phyloP scores from a whole-genome alignment of 192 early-diverging fungal genomes.

The Chytriomyces hyalinus region DNA sequence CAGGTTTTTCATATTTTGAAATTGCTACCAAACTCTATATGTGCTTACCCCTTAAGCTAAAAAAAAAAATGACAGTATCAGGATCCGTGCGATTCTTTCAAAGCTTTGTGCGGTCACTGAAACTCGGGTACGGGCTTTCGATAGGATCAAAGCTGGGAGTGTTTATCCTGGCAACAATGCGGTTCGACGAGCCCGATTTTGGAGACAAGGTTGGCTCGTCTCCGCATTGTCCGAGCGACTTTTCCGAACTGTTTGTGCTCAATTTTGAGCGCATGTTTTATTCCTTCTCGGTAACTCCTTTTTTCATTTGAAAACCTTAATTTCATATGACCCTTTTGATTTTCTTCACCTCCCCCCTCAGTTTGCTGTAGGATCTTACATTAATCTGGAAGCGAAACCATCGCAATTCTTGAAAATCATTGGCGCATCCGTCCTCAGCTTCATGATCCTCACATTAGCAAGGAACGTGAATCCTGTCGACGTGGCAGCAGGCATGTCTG shows the following conservation, averaged over 20 bases:
- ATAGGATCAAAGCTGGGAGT: conserved; percentile 30
- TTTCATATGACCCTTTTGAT: too few relatives aligned
- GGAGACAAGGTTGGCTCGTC: neutral
- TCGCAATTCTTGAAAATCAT: conserved; percentile 6
- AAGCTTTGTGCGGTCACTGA: conserved; percentile 23
- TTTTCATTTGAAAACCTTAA: too few relatives aligned
- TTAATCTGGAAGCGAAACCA: neutral
- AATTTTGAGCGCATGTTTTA: neutral
- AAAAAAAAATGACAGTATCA: conserved; percentile 13
- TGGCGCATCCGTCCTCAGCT: conserved; percentile 1
- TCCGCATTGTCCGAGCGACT: conserved; percentile 11
- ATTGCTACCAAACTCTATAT: too few relatives aligned
- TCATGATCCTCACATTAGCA: conserved; percentile 13
- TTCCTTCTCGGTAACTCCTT: neutral
- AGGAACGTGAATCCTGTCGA: conserved; percentile 9
- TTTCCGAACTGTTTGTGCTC: neutral
- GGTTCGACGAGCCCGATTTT: conserved; percentile 2
- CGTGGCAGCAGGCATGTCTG: conserved; percentile 18
- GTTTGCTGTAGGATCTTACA: neutral
- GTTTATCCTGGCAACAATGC: neutral
- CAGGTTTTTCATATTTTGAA: conserved; percentile 1
- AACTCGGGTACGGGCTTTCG: conserved; percentile 23
- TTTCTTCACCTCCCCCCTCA: too few relatives aligned
- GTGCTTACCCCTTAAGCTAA: too few relatives aligned
- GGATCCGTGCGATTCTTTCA: conserved; percentile 34